Evolutionary conservation across 331 rosid species (phyloP).

Genomic region (Dryas integrifolia): DNA sequence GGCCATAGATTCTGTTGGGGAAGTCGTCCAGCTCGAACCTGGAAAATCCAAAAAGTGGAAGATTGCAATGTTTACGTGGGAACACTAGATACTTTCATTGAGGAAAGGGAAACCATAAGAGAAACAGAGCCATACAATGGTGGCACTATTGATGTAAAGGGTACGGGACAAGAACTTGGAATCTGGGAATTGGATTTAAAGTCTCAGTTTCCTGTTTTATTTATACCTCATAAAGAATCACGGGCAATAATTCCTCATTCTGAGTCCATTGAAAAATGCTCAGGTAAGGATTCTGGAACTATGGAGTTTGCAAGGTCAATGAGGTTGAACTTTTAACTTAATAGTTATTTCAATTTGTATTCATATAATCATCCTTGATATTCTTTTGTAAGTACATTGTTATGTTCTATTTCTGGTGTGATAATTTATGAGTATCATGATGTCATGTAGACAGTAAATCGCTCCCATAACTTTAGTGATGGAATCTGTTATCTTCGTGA

Average conservation of each 20-base stretch:
- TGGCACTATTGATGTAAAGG: conserved; percentile 67
- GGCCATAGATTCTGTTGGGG: conserved; percentile 99
- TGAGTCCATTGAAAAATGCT: conserved; percentile 69
- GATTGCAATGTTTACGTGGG: conserved; percentile 95
- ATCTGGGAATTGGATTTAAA: conserved; percentile 90
- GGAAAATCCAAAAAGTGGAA: conserved; percentile 82
- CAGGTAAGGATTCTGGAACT: conserved; percentile 49
- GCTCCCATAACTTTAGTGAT: neutral
- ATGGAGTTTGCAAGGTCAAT: neutral
- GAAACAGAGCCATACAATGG: conserved; percentile 66
- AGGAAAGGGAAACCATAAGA: conserved; percentile 74
- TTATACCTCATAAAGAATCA: conserved; percentile 58
- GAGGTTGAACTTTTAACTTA: neutral
- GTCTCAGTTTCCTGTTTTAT: conserved; percentile 83
- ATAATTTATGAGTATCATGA: neutral
- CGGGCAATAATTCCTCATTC: conserved; percentile 76
- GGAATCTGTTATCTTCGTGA: neutral
- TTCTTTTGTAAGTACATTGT: neutral
- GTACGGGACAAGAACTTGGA: conserved; percentile 72
- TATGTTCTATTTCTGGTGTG: neutral
- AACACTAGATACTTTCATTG: conserved; percentile 84
- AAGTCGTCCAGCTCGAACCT: conserved; percentile 92
- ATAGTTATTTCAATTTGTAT: neutral
- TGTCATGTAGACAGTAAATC: neutral
- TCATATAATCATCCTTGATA: neutral